phyloP scores from a whole-genome alignment of 441 rosid species.

The Syzygium malaccense region DNA sequence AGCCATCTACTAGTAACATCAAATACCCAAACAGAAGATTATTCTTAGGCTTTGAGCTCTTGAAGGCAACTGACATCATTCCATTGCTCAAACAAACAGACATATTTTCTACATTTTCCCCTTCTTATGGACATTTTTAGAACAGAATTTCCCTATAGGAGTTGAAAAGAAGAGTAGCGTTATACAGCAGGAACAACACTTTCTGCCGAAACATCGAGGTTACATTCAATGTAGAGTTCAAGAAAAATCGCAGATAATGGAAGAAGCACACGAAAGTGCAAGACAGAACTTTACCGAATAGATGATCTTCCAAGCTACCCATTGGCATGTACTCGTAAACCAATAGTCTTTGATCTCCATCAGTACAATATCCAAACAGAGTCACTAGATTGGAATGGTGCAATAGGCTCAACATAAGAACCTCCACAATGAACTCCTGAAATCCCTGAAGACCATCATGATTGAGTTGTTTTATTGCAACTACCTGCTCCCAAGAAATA shows the following conservation, averaged over 20 bases:
- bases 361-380: conserved; percentile 79
- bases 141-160: background rate
- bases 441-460: conserved; percentile 84
- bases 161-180: background rate
- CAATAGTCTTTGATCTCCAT: conserved; percentile 89
- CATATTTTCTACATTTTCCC: background rate
- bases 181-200: background rate
- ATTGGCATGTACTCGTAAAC: conserved; percentile 88
- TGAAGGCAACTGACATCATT: background rate
- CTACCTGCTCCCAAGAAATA: conserved; percentile 44
- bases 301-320: conserved; percentile 96
- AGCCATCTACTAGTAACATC: background rate
- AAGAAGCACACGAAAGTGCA: background rate
- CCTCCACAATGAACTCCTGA: conserved; percentile 89
- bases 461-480: conserved; percentile 81
- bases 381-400: conserved; percentile 84
- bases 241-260: background rate
- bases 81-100: background rate
- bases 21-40: background rate
- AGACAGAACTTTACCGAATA: conserved; percentile 46
- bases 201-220: background rate
- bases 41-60: background rate
- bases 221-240: background rate
- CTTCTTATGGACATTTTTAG: background rate
- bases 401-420: conserved; percentile 83